Conservation (phyloP, 164 flowering plant genomes). For the Stephania japonica region DNA sequence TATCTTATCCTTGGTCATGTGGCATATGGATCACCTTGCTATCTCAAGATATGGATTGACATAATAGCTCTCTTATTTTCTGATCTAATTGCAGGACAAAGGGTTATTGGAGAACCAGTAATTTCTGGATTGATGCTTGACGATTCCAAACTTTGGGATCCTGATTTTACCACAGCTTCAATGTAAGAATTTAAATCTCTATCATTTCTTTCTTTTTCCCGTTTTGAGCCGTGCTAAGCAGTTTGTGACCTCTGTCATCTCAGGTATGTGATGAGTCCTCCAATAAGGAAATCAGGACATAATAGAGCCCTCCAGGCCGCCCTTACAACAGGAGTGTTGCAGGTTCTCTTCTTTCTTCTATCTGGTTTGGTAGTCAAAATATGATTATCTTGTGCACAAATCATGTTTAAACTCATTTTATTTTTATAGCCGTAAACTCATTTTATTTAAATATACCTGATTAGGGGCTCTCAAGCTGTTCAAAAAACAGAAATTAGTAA, state of each 20-base stretch:
- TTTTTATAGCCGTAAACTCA: neutral
- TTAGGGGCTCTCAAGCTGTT: neutral
- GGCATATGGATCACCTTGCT: neutral
- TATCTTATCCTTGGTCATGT: neutral
- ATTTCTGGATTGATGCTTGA: constrained; percentile 78
- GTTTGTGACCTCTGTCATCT: constrained; percentile 16
- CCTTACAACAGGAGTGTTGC: constrained; percentile 71
- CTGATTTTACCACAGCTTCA: constrained; percentile 82
- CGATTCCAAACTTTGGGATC: constrained; percentile 85
- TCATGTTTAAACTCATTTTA: neutral
- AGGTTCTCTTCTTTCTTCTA: constrained; percentile 41
- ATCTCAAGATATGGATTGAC: neutral
- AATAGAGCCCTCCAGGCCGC: constrained; percentile 84
- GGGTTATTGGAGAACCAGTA: constrained; percentile 88
- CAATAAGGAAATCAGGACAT: constrained; percentile 85
- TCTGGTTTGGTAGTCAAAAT: neutral
- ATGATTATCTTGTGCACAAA: neutral
- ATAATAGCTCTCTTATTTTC: neutral
- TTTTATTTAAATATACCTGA: neutral
- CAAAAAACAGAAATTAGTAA: neutral
- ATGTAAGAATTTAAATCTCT: constrained; percentile 42
- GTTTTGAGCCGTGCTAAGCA: neutral
- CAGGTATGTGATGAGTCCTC: constrained; percentile 99
- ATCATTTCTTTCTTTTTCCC: constrained; percentile 4
- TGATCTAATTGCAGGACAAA: constrained; percentile 73